Evolutionary conservation across 257 asterid species (phyloP).

Genomic region (Solanum arcanum): DNA sequence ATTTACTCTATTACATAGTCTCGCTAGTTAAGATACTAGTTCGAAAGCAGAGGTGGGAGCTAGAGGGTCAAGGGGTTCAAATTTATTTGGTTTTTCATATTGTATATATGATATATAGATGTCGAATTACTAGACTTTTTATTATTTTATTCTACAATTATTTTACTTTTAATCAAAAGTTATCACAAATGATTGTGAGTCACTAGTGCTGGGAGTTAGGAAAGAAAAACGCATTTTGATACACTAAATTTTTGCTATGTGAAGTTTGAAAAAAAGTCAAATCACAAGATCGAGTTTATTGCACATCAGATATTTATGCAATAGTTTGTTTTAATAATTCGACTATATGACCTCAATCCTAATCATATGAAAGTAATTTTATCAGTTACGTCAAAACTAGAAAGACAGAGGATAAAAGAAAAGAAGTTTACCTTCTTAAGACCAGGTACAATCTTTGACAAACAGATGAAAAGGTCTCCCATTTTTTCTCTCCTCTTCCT

Average conservation of each 20-base stretch:
- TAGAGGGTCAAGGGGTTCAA: background rate
- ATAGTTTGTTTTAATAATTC: rapidly evolving
- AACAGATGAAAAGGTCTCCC: constrained; percentile 38
- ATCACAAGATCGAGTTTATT: background rate
- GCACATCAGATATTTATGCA: background rate
- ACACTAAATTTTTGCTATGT: background rate
- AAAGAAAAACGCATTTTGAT: background rate
- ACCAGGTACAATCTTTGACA: constrained; percentile 53
- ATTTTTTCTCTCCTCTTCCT: constrained; percentile 52
- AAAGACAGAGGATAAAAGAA: background rate
- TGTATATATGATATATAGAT: background rate
- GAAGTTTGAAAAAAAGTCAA: rapidly evolving
- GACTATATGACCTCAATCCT: background rate
- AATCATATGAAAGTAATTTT: background rate
- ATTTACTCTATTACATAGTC: background rate
- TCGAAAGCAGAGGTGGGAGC: background rate
- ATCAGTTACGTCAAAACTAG: background rate
- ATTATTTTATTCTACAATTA: background rate
- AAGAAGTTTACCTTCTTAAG: constrained; percentile 40
- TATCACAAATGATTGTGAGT: no score
- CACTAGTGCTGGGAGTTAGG: no score
- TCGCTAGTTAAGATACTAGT: background rate
- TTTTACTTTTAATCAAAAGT: background rate
- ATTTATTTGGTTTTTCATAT: background rate
- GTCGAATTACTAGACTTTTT: background rate